Evolutionary conservation across 2,329 filamentous ascomycete genomes (phyloP).

Genomic region (Fonsecaea nubica): DNA sequence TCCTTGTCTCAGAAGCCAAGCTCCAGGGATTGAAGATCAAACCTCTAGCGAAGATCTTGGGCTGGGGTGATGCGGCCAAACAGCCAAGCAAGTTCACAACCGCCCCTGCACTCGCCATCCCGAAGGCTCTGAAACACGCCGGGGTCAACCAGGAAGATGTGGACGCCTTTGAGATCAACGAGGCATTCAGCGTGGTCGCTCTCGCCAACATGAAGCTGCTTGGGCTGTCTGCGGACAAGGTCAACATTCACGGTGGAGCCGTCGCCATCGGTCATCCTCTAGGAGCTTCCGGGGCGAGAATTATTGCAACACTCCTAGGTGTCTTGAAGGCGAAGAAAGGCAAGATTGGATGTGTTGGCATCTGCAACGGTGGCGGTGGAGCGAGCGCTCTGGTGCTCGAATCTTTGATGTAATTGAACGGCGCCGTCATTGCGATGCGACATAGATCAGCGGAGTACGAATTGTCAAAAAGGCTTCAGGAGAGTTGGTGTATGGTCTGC

Average conservation of each 20-base stretch:
- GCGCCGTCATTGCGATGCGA: neutral
- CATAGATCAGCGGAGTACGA: neutral
- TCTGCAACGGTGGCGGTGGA: conserved; percentile 97
- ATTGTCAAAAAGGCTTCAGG: neutral
- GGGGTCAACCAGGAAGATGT: conserved; percentile 77
- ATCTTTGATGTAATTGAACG: conserved; percentile 49
- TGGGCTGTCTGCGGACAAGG: conserved; percentile 77
- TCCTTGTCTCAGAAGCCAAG: conserved; percentile 92
- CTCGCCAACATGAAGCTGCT: conserved; percentile 96
- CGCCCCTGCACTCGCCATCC: conserved; percentile 88
- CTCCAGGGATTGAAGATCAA: conserved; percentile 89
- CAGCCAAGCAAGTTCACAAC: conserved; percentile 95
- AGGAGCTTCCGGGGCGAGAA: conserved; percentile 90
- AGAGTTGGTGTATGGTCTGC: neutral
- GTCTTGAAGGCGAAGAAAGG: conserved; percentile 89
- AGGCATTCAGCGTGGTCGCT: conserved; percentile 96
- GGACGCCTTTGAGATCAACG: conserved; percentile 98
- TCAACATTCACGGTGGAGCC: conserved; percentile 93
- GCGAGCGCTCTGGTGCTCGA: conserved; percentile 94
- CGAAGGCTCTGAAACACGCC: conserved; percentile 96
- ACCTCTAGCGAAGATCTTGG: conserved; percentile 93
- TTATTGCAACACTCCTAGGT: conserved; percentile 85
- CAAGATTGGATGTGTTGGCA: conserved; percentile 91
- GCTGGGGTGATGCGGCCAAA: conserved; percentile 94
- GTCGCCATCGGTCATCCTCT: conserved; percentile 96